phyloP scores from a whole-genome alignment of 768 basidiomycete species.

The Hericium rajendrae region DNA sequence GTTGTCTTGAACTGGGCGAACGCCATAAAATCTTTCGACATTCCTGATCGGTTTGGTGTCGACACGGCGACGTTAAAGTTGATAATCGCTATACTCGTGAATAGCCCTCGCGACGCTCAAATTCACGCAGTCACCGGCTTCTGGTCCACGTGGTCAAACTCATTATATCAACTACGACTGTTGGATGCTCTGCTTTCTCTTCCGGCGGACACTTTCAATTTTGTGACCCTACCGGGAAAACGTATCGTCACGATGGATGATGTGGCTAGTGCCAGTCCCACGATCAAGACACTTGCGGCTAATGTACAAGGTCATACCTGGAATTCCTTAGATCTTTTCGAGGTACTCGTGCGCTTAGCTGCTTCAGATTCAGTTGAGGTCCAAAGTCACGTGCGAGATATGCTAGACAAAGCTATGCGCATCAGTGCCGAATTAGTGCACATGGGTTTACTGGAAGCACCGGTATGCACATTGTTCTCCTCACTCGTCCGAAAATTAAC shows the following conservation, averaged over 20 bases:
- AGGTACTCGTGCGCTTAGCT: slow-evolving; percentile 74
- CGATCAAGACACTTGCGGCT: slow-evolving; percentile 84
- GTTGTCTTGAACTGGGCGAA: slow-evolving; percentile 68
- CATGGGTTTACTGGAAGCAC: slow-evolving; percentile 85
- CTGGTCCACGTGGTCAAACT: slow-evolving; percentile 80
- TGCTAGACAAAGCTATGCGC: slow-evolving; percentile 90
- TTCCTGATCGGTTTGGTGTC: slow-evolving; percentile 71
- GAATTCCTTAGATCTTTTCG: slow-evolving; percentile 89
- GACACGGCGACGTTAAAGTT: slow-evolving; percentile 87
- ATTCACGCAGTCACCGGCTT: slow-evolving; percentile 78
- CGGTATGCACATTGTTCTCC: slow-evolving; percentile 43
- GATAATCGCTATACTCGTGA: slow-evolving; percentile 78
- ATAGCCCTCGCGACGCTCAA: slow-evolving; percentile 67
- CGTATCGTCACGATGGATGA: slow-evolving; percentile 85
- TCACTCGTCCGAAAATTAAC: slow-evolving; percentile 1
- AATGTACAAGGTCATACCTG: slow-evolving; percentile 90
- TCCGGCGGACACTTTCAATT: slow-evolving; percentile 86
- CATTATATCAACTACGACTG: slow-evolving; percentile 76
- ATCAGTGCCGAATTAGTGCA: slow-evolving; percentile 91
- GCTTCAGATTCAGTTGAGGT: slow-evolving; percentile 66
- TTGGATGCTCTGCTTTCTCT: slow-evolving; percentile 84
- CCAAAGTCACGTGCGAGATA: slow-evolving; percentile 70
- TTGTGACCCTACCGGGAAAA: slow-evolving; percentile 77
- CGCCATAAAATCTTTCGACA: slow-evolving; percentile 81
- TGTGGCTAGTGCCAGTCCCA: slow-evolving; percentile 73